Conservation (phyloP, 1,284 basidiomycete species). For the Irpex rosettiformis region DNA sequence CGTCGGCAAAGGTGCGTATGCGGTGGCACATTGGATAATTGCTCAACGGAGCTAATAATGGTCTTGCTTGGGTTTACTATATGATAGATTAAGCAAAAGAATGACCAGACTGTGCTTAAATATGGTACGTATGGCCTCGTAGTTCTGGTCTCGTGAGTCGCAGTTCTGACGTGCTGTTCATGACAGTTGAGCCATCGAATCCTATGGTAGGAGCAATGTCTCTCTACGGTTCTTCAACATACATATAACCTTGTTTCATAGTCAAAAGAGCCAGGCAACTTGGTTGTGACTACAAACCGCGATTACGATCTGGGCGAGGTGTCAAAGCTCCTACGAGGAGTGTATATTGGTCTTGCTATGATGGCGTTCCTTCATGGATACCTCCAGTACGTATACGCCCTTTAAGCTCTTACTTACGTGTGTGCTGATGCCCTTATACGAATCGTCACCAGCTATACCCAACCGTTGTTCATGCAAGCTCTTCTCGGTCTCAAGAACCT, state of each 20-base stretch:
- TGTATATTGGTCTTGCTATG: slow-evolving; percentile 82
- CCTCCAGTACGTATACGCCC: slow-evolving; percentile 43
- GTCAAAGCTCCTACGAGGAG: slow-evolving; percentile 81
- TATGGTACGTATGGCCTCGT: slow-evolving; percentile 57
- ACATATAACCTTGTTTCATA: slow-evolving; percentile 23
- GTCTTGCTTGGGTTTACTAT: too few species aligned
- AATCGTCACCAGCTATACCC: slow-evolving; percentile 66
- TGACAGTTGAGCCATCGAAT: slow-evolving; percentile 53
- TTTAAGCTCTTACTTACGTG: not conserved
- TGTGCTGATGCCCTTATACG: not conserved
- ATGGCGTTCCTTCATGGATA: slow-evolving; percentile 89
- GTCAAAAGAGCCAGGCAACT: slow-evolving; percentile 72
- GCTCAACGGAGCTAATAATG: too few species aligned
- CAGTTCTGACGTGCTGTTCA: slow-evolving; percentile 4
- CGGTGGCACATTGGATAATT: not conserved
- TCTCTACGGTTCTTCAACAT: slow-evolving; percentile 3
- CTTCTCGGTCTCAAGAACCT: slow-evolving; percentile 88
- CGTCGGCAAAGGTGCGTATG: slow-evolving; percentile 56
- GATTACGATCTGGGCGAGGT: slow-evolving; percentile 93
- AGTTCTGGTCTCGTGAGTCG: not conserved
- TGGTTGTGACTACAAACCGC: slow-evolving; percentile 88
- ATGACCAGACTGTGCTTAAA: slow-evolving; percentile 94
- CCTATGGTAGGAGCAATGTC: slow-evolving; percentile 50
- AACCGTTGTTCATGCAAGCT: slow-evolving; percentile 88
- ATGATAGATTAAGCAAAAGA: slow-evolving; percentile 84